Conservation (phyloP, 2,329 filamentous ascomycete genomes). For the Diaporthe citrichinensis region DNA sequence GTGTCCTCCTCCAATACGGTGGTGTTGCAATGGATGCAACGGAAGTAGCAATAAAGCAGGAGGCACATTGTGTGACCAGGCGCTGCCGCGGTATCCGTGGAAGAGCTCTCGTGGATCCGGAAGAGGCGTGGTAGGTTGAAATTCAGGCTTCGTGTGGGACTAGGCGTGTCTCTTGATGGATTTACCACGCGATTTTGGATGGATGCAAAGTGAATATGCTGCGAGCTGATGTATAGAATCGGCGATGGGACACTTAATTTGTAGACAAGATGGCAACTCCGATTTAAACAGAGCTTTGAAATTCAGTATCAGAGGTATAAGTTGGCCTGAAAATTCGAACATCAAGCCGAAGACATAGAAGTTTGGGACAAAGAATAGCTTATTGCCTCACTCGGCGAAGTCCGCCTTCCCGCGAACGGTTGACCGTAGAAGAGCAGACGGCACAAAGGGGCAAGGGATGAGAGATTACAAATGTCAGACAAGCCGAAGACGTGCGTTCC, state of each 20-base stretch:
- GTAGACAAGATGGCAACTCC: not conserved
- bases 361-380: conserved; percentile 10
- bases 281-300: not conserved
- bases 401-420: conserved; percentile 12
- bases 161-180: no score
- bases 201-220: not conserved
- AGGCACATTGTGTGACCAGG: conserved; percentile 28
- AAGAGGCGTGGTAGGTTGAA: not conserved
- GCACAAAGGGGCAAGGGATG: conserved; percentile 6
- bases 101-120: not conserved
- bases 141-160: not conserved
- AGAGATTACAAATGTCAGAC: not conserved
- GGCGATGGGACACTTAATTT: not conserved
- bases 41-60: conserved; percentile 24
- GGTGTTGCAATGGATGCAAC: conserved; percentile 35
- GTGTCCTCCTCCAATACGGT: conserved; percentile 1
- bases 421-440: not conserved
- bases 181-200: no score
- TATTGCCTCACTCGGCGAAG: not conserved
- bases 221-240: not conserved
- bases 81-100: not conserved
- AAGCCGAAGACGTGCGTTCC: not conserved
- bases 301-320: not conserved
- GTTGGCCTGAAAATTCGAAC: no score
- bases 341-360: not conserved